A percentile compares a stretch with the other conserved stretches of the same genome.
Conservation (phyloP, 1,139 yeast species). For the Ogataea hybrid region DNA sequence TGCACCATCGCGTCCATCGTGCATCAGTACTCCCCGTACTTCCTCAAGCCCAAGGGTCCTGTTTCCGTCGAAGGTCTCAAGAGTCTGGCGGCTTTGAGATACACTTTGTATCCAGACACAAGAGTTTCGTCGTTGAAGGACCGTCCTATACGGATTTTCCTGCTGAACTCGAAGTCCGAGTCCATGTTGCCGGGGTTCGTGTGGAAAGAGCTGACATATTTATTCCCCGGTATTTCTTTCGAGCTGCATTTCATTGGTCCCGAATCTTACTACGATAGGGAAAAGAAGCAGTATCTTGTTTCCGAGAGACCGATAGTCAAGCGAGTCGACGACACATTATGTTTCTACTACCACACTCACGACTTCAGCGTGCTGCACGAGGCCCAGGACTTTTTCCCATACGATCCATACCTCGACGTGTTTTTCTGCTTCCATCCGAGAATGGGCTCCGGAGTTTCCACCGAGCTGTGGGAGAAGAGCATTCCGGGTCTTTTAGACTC, state of each 20-base stretch:
- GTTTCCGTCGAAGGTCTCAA: conserved; percentile 88
- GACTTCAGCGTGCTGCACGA: conserved; percentile 90
- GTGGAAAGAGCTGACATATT: conserved; percentile 89
- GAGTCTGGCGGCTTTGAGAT: conserved; percentile 86
- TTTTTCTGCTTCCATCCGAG: conserved; percentile 97
- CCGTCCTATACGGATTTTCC: conserved; percentile 84
- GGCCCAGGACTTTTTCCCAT: conserved; percentile 93
- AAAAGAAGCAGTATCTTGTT: conserved; percentile 51
- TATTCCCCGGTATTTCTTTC: conserved; percentile 79
- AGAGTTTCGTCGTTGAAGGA: conserved; percentile 64
- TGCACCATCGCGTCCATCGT: conserved; percentile 81
- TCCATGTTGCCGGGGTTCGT: conserved; percentile 92
- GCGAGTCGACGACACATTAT: conserved; percentile 72
- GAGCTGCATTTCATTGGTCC: conserved; percentile 95
- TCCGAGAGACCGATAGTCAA: conserved; percentile 63
- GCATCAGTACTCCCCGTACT: conserved; percentile 84
- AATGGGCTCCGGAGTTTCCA: conserved; percentile 77
- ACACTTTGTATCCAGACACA: conserved; percentile 79
- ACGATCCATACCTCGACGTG: conserved; percentile 91
- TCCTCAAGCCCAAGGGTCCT: conserved; percentile 80
- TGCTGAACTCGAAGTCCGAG: conserved; percentile 91
- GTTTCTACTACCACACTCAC: conserved; percentile 80
- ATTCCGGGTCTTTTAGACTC: conserved; percentile 86
- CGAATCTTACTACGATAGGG: conserved; percentile 74
- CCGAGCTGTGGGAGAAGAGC: conserved; percentile 77